Evolutionary conservation across 2,329 filamentous ascomycete genomes (phyloP).

Genomic region (Dryadomyces quercus-mongolicae): DNA sequence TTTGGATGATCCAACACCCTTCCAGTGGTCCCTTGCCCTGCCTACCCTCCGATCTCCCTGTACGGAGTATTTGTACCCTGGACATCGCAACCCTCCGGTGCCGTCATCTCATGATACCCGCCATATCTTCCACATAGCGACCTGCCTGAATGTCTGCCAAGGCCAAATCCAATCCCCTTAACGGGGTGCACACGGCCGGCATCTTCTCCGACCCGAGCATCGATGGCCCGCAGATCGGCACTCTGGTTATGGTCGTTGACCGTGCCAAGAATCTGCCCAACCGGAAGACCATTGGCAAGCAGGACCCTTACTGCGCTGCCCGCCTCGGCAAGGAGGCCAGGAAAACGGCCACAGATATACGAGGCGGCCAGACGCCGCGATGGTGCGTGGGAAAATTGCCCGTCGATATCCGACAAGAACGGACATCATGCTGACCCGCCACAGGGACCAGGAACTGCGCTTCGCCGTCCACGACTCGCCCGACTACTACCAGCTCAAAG

Average conservation of each 20-base stretch:
- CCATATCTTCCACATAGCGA: background rate
- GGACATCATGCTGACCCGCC: background rate
- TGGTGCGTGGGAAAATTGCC: constrained; percentile 46
- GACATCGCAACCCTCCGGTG: background rate
- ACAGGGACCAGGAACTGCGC: constrained; percentile 91
- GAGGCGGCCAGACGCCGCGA: constrained; percentile 88
- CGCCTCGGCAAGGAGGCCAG: constrained; percentile 92
- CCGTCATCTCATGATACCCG: background rate
- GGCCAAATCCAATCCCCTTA: constrained; percentile 41
- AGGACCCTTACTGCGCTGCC: constrained; percentile 93
- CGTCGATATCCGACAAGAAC: background rate
- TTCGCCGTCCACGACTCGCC: constrained; percentile 93
- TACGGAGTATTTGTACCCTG: background rate
- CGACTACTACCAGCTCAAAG: constrained; percentile 90
- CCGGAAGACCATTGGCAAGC: constrained; percentile 93
- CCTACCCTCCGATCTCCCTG: background rate
- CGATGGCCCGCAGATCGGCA: constrained; percentile 88
- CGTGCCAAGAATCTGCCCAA: constrained; percentile 95
- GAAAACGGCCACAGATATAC: constrained; percentile 87
- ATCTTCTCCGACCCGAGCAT: constrained; percentile 91
- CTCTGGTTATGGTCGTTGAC: constrained; percentile 83
- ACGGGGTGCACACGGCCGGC: constrained; percentile 69
- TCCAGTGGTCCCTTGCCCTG: background rate
- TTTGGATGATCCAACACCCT: background rate
- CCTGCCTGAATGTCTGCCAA: constrained; percentile 21